Conservation (phyloP, 306 rosid species). For the Sesbania bispinosa region DNA sequence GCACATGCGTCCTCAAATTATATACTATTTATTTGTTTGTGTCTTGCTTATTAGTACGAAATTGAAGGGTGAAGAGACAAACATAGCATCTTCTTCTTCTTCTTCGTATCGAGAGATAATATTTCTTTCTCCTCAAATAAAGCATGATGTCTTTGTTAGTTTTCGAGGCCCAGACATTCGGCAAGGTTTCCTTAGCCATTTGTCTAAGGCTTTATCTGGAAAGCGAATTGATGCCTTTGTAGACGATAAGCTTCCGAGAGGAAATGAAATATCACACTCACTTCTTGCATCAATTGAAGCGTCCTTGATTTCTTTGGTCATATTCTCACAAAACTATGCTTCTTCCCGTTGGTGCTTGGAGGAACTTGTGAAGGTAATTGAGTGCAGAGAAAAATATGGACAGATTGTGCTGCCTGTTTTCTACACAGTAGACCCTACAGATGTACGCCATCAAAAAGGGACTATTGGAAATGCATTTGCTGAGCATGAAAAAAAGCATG, state of each 20-base stretch:
- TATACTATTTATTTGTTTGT: no score
- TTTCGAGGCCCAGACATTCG: slow-evolving; percentile 14
- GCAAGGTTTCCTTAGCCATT: not conserved
- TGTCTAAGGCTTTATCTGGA: not conserved
- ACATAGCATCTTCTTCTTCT: no score
- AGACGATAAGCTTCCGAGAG: not conserved
- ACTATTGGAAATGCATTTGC: not conserved
- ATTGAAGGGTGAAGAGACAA: no score
- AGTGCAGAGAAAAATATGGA: not conserved
- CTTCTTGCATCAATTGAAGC: slow-evolving; percentile 8
- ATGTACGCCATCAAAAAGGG: slow-evolving; percentile 19
- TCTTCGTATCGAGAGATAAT: not conserved
- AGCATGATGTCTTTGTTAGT: slow-evolving; percentile 20
- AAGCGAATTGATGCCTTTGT: not conserved
- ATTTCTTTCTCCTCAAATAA: not conserved
- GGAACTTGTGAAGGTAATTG: slow-evolving; percentile 20
- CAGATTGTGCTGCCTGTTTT: slow-evolving; percentile 7
- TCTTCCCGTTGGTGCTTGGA: slow-evolving; percentile 20
- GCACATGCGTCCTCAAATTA: no score
- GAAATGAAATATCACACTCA: not conserved
- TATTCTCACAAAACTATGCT: slow-evolving; percentile 19
- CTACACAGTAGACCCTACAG: slow-evolving; percentile 1
- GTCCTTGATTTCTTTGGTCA: not conserved
- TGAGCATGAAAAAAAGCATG: not conserved
- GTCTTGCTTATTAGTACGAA: no score